phyloP scores from a whole-genome alignment of 1,284 basidiomycete genomes.

The Irpex rosettiformis region DNA sequence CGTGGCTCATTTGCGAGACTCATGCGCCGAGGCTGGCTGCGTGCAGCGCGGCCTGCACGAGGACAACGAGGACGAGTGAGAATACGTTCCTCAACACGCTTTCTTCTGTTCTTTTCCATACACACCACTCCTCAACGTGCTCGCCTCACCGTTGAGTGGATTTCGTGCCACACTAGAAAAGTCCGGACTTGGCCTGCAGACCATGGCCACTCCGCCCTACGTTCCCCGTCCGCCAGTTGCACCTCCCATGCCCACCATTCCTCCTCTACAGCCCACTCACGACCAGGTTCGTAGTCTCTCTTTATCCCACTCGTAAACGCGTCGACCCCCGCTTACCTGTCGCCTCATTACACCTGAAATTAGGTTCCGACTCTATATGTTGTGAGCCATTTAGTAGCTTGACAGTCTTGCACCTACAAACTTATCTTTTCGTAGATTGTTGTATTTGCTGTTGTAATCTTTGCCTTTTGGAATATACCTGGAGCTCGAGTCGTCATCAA shows the following conservation, averaged over 20 bases:
- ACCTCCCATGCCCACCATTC: slow-evolving; percentile 19
- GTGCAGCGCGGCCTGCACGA: slow-evolving; percentile 9
- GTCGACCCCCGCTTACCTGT: too few relatives aligned
- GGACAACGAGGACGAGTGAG: background rate
- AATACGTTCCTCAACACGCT: background rate
- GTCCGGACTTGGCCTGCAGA: slow-evolving; percentile 2
- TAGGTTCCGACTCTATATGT: slow-evolving; percentile 57
- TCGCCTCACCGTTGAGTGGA: slow-evolving; percentile 2
- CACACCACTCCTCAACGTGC: slow-evolving; percentile 9
- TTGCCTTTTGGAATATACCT: slow-evolving; percentile 80
- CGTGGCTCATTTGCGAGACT: slow-evolving; percentile 5
- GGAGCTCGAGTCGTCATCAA: slow-evolving; percentile 70
- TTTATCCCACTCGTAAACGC: too few relatives aligned
- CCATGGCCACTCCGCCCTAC: slow-evolving; percentile 24
- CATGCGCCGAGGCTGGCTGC: background rate
- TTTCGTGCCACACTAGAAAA: slow-evolving; percentile 11
- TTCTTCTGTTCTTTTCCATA: background rate
- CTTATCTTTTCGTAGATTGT: slow-evolving; percentile 48
- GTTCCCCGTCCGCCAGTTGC: slow-evolving; percentile 26
- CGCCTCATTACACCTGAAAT: slow-evolving; percentile 5
- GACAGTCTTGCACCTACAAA: slow-evolving; percentile 1
- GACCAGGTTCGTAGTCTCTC: slow-evolving; percentile 25
- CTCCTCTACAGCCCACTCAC: slow-evolving; percentile 28
- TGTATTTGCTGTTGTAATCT: slow-evolving; percentile 76
- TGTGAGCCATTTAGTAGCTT: slow-evolving; percentile 40